Conservation (phyloP, 441 rosid genomes). For the Daphne laureola region DNA sequence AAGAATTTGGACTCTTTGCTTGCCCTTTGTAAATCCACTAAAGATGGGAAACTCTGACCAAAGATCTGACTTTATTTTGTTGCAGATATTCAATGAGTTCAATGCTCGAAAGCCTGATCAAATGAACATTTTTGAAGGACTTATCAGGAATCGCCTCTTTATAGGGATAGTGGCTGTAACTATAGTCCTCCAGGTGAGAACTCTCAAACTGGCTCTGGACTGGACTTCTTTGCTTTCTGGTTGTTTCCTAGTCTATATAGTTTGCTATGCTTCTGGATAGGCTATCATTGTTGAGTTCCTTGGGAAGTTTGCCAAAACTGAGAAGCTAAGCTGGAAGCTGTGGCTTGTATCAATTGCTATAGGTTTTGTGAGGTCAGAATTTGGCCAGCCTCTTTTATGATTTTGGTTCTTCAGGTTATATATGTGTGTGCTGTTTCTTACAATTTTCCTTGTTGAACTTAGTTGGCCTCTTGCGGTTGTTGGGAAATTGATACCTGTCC, state of each 20-base stretch:
- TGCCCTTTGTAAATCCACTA: too few relatives aligned
- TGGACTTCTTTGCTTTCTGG: background rate
- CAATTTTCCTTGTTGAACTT: conserved; percentile 1
- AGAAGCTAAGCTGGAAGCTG: conserved; percentile 61
- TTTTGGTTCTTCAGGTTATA: too few relatives aligned
- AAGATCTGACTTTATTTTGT: conserved; percentile 8
- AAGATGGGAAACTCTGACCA: background rate
- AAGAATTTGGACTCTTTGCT: too few relatives aligned
- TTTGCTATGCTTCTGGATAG: conserved; percentile 22
- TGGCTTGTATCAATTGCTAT: conserved; percentile 63
- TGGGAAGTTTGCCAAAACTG: conserved; percentile 72
- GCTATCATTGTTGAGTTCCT: conserved; percentile 68
- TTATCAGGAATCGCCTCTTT: conserved; percentile 65
- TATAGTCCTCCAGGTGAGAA: conserved; percentile 67
- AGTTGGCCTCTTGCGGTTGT: conserved; percentile 89
- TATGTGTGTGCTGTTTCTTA: background rate
- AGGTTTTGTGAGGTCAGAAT: conserved; percentile 53
- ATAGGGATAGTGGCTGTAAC: conserved; percentile 64
- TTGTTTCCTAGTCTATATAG: background rate
- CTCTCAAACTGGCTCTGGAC: background rate
- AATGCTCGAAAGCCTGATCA: conserved; percentile 95
- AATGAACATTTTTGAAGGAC: conserved; percentile 58
- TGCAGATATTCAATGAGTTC: conserved; percentile 88
- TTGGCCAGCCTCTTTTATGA: background rate
- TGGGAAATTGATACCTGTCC: conserved; percentile 78